Conservation (phyloP, 2,329 filamentous ascomycete species). For the Sordariomycetes sp. region DNA sequence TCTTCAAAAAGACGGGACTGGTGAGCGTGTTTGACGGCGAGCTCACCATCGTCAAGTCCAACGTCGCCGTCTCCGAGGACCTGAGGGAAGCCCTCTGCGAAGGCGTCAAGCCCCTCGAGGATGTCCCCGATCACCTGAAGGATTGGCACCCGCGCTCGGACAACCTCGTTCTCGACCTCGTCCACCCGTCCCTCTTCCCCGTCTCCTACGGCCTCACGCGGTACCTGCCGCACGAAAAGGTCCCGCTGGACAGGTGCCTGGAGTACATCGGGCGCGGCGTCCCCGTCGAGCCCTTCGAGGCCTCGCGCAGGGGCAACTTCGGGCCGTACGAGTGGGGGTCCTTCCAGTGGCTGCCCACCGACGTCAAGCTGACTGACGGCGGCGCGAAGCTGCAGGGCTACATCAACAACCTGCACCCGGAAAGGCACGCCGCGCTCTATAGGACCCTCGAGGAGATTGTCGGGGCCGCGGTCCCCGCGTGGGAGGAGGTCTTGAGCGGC, state of each 20-base stretch:
- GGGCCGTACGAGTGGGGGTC: constrained; percentile 10
- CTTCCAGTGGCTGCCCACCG: constrained; percentile 39
- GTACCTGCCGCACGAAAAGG: constrained; percentile 14
- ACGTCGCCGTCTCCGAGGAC: constrained; percentile 10
- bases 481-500: background rate
- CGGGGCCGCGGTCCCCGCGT: background rate
- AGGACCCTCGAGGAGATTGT: constrained; percentile 24
- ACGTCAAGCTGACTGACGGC: constrained; percentile 27
- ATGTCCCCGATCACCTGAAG: constrained; percentile 33
- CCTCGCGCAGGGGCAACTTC: background rate
- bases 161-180: constrained; percentile 46
- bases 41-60: constrained; percentile 10
- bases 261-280: constrained; percentile 19
- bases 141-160: constrained; percentile 54
- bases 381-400: constrained; percentile 34
- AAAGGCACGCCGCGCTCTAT: constrained; percentile 25
- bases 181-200: constrained; percentile 55
- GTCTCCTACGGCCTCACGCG: constrained; percentile 40
- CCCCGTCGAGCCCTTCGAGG: background rate
- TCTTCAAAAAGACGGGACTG: constrained; percentile 20
- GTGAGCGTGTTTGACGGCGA: constrained; percentile 7
- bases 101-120: constrained; percentile 35
- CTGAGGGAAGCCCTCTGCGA: constrained; percentile 24
- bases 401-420: constrained; percentile 42
- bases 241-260: constrained; percentile 26